Percentiles rank a stretch among this genome's conserved stretches.
Conservation (phyloP, 306 rosid species). For the Inga leiocalycina region DNA sequence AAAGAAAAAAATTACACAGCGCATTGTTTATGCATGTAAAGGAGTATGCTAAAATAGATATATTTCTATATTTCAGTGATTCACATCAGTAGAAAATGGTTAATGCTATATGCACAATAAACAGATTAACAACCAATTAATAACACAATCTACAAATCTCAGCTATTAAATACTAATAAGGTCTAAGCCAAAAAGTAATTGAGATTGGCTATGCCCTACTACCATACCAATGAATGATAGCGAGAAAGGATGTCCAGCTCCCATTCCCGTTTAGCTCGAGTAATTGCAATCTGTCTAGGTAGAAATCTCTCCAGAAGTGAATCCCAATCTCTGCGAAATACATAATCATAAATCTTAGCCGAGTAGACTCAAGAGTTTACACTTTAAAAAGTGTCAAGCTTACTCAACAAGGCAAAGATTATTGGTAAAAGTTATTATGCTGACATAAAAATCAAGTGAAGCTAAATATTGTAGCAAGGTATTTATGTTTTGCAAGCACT, state of each 20-base stretch:
- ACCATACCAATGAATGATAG: constrained; percentile 74
- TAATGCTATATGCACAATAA: not conserved
- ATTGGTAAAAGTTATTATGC: not conserved
- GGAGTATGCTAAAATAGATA: constrained; percentile 9
- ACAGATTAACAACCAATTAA: not conserved
- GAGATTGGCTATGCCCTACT: not conserved
- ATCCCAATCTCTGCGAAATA: constrained; percentile 80
- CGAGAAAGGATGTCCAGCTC: constrained; percentile 92
- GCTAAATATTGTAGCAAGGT: constrained; percentile 27
- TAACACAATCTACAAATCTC: not conserved
- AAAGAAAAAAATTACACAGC: not conserved
- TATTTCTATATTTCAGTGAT: not conserved
- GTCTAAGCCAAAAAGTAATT: constrained; percentile 18
- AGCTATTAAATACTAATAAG: not conserved
- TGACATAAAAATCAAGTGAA: constrained; percentile 13
- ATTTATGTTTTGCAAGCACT: constrained; percentile 38
- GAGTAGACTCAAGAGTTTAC: constrained; percentile 8
- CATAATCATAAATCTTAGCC: constrained; percentile 28
- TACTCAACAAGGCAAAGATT: not conserved
- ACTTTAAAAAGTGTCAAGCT: constrained; percentile 35
- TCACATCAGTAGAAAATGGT: constrained; percentile 24
- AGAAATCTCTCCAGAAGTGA: constrained; percentile 82
- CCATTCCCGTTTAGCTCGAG: constrained; percentile 95
- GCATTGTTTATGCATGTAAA: not conserved
- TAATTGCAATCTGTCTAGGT: constrained; percentile 90